Evolutionary conservation across 1,284 basidiomycete species (phyloP).

Genomic region (Termitomyces sp.): DNA sequence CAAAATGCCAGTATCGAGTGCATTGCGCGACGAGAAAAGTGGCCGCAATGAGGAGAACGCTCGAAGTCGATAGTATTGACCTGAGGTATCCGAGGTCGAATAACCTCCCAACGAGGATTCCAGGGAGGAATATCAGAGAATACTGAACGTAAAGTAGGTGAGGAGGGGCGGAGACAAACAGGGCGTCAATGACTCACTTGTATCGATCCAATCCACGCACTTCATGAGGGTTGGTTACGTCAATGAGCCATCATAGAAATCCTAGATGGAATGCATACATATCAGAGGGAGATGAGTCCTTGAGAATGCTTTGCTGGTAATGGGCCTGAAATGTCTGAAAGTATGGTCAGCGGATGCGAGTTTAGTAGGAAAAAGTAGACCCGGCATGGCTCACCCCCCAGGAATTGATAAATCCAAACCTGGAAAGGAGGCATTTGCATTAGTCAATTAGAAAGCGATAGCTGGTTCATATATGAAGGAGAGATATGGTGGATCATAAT

Average conservation of each 20-base stretch:
- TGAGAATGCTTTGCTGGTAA: conserved; percentile 40
- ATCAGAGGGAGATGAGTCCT: conserved; percentile 38
- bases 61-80: conserved; percentile 37
- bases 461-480: background rate
- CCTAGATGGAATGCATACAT: conserved; percentile 39
- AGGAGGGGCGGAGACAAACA: background rate
- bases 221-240: conserved; percentile 20
- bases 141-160: conserved; percentile 20
- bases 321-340: conserved; percentile 48
- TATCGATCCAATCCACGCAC: conserved; percentile 73
- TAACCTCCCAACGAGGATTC: conserved; percentile 45
- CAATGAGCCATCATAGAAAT: conserved; percentile 1
- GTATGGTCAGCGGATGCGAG: background rate
- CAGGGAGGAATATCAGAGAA: conserved; percentile 37
- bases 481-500: background rate
- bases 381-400: conserved; percentile 35
- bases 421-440: conserved; percentile 12
- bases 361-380: background rate
- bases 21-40: conserved; percentile 55
- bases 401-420: conserved; percentile 42
- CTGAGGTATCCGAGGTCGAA: conserved; percentile 58
- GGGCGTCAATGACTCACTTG: conserved; percentile 35
- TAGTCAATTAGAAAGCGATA: background rate
- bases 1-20: conserved; percentile 53
- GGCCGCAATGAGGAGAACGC: conserved; percentile 39